Evolutionary conservation across 1,139 yeast genomes (phyloP).

Genomic region (Sporopachydermia cereana): DNA sequence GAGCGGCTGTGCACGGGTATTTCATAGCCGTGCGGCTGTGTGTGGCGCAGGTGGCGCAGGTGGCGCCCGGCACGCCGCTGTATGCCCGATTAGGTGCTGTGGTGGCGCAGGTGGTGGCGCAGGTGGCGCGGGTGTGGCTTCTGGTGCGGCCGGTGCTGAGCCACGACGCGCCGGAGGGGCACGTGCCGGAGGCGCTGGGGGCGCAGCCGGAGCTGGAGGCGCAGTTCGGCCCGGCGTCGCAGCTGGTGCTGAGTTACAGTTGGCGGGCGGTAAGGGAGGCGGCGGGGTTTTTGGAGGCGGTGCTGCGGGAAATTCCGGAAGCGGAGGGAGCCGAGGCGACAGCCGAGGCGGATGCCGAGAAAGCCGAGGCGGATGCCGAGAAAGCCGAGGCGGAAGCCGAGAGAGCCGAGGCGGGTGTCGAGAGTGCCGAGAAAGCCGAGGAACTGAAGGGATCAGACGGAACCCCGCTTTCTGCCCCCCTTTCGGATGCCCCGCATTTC

Average conservation of each 20-base stretch:
- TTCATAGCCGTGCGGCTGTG: constrained; percentile 45
- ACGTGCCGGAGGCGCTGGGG: constrained; percentile 34
- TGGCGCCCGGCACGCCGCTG: constrained; percentile 9
- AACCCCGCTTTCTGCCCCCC: not conserved
- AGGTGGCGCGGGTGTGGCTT: constrained; percentile 38
- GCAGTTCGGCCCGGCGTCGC: constrained; percentile 42
- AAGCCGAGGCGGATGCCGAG: constrained; percentile 14
- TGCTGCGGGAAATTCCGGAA: constrained; percentile 26
- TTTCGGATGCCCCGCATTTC: too few species aligned
- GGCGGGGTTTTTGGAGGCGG: constrained; percentile 37
- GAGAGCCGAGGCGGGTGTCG: too few species aligned
- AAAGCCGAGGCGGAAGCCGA: not conserved
- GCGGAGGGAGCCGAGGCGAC: constrained; percentile 4
- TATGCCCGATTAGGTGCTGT: constrained; percentile 5
- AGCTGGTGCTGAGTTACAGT: constrained; percentile 55
- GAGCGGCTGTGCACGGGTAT: constrained; percentile 52
- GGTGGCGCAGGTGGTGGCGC: constrained; percentile 17
- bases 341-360: too few species aligned
- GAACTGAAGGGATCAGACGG: too few species aligned
- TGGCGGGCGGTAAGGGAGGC: constrained; percentile 86
- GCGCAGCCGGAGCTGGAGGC: constrained; percentile 25
- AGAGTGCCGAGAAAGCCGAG: not conserved
- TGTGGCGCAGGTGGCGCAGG: constrained; percentile 22
- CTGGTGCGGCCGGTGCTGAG: constrained; percentile 43
- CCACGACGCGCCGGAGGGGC: constrained; percentile 60